A percentile compares a stretch with the other conserved stretches of the same genome.
phyloP scores from a whole-genome alignment of 805 yeast genomes.

The Candida arabinofermentans region DNA sequence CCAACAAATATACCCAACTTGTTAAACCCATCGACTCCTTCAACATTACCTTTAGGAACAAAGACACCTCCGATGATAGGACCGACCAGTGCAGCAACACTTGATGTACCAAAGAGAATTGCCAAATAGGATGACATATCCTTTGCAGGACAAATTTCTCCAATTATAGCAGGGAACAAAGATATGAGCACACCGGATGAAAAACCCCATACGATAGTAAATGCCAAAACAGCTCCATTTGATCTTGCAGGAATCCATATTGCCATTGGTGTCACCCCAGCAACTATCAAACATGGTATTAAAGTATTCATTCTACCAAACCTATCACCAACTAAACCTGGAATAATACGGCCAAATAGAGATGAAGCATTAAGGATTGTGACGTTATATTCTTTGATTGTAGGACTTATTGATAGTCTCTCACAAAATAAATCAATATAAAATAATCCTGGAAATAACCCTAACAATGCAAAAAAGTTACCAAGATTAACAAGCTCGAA shows the following conservation, averaged over 20 bases:
- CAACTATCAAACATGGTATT: conserved; percentile 30
- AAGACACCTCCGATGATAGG: conserved; percentile 33
- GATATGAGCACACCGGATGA: conserved; percentile 32
- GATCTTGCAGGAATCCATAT: conserved; percentile 50
- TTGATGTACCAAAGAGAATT: conserved; percentile 24
- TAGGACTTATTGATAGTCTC: conserved; percentile 46
- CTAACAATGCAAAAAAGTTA: conserved; percentile 32
- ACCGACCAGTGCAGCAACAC: conserved; percentile 32
- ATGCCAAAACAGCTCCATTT: conserved; percentile 35
- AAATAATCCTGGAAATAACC: conserved; percentile 46
- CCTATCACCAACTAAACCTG: conserved; percentile 44
- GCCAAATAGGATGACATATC: conserved; percentile 30
- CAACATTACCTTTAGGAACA: conserved; percentile 21
- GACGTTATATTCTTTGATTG: conserved; percentile 48
- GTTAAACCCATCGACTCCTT: conserved; percentile 23
- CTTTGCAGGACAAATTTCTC: conserved; percentile 30
- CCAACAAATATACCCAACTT: conserved; percentile 29
- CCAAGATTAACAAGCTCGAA: conserved; percentile 36
- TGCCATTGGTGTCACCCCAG: conserved; percentile 34
- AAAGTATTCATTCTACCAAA: conserved; percentile 37
- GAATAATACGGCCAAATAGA: conserved; percentile 45
- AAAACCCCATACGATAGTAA: conserved; percentile 31
- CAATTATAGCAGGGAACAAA: conserved; percentile 29
- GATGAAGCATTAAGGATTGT: conserved; percentile 37
- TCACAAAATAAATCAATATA: conserved; percentile 51